Evolutionary conservation across 1,284 basidiomycete species (phyloP), one percentile per base, ranked within the genome.

Genomic region (Sporisorium sorghi): DNA sequence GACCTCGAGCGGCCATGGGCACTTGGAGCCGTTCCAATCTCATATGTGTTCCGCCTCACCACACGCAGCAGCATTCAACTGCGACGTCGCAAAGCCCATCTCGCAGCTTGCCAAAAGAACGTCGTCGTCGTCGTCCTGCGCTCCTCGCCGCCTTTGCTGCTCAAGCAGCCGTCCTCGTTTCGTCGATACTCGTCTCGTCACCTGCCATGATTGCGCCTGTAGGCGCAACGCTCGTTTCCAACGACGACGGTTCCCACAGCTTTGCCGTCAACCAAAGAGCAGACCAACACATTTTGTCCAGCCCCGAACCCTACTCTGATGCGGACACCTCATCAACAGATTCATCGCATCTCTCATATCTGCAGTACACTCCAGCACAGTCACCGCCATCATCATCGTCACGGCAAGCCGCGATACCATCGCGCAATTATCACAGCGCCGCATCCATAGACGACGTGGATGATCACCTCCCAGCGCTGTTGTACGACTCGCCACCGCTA

Each of bases 151-250:
- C 67, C 11, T 59, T 70, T 30, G 52, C 61, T 14, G 48, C 61
- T 8, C 46, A 49, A 32, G 65, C 69, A 30, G 55, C 70, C 21
- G 32, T 76, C n/a, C 62, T 76, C 23, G 71, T 77, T 14, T 77
- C 75, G 0, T 77, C 75, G 23, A 40, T 77, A 17, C 75, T 77
- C 35, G 59, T 77, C 47, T 55, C 59, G 11, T 62, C 57, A 10
- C 75, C 75, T 32, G 66, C 71, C 19, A 74, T 68, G 60, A 58
- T 70, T 14, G 53, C 64, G 2, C 54, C 59, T 0, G 68, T 59
- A 9, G 24, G 58, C 7, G 68, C 67, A 15, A 11, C 43, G 3
- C 37, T 40, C n/a, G 23, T 58, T 3, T 28, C 50, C 23, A 48
- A 11, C 37, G 15, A 24, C 39, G 46, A n/a, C 42, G 17, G 11